These are phyloP conservation scores for Lasiosphaeria miniovina DNA, from an alignment of 495 filamentous ascomycete species.

Conservation along the genomic window DNA sequence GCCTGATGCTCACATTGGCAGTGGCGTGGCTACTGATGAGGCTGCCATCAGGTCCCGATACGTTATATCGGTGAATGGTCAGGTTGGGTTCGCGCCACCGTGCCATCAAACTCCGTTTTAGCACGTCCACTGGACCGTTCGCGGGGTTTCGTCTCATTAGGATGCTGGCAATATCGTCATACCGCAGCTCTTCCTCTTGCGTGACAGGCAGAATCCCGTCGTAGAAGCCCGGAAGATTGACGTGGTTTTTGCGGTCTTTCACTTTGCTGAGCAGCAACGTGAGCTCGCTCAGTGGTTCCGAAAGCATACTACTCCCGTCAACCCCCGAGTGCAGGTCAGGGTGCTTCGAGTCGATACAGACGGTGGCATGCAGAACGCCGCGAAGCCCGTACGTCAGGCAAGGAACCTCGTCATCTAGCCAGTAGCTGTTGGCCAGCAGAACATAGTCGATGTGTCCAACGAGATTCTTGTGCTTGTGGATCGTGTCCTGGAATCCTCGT, in stretches of 20 bases:
- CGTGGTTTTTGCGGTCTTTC: conserved; percentile 62
- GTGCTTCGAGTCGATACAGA: conserved; percentile 77
- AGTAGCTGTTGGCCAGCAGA: conserved; percentile 93
- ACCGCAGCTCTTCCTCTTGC: conserved; percentile 71
- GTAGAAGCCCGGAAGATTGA: conserved; percentile 75
- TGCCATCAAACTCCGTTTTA: conserved; percentile 80
- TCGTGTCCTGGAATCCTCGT: conserved; percentile 77
- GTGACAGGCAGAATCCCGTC: conserved; percentile 75
- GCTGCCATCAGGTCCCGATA: conserved; percentile 80
- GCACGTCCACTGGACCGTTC: conserved; percentile 59
- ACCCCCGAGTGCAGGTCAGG: conserved; percentile 95
- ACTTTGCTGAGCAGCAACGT: conserved; percentile 75
- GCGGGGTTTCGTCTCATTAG: conserved; percentile 67
- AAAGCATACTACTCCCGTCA: conserved; percentile 81
- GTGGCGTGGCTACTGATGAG: conserved; percentile 84
- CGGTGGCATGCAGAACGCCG: conserved; percentile 91
- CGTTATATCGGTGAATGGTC: conserved; percentile 89
- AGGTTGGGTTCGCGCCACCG: conserved; percentile 95
- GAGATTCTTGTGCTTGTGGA: conserved; percentile 71
- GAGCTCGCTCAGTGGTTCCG: conserved; percentile 88
- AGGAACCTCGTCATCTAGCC: conserved; percentile 92
- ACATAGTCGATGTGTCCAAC: conserved; percentile 94
- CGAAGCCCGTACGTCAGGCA: conserved; percentile 93
- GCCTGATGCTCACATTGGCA: conserved; percentile 81
- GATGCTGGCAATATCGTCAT: conserved; percentile 75